Conservation (phyloP, 2,329 filamentous ascomycete genomes). For the Truncatella angustata region DNA sequence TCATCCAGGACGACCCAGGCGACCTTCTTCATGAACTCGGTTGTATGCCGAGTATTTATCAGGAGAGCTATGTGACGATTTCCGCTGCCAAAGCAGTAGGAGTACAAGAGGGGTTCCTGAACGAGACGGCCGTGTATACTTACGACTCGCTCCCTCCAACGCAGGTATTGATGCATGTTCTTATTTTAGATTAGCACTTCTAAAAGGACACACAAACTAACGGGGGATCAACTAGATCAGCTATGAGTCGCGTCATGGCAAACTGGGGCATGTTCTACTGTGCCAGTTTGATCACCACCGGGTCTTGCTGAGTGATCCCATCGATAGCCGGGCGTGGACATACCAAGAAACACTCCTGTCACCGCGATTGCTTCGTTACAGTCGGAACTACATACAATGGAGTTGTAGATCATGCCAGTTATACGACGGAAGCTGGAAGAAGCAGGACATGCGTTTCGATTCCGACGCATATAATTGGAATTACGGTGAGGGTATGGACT, state of each 20-base stretch:
- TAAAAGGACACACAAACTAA: background rate
- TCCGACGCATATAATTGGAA: background rate
- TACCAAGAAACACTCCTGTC: background rate
- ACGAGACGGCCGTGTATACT: background rate
- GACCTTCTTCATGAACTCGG: conserved; percentile 1
- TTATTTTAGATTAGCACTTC: background rate
- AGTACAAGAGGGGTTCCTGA: background rate
- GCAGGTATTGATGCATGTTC: background rate
- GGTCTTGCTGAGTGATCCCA: background rate
- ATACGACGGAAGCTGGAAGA: background rate
- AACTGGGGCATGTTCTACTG: background rate
- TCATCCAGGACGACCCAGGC: conserved; percentile 11
- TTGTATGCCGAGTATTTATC: background rate
- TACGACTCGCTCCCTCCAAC: background rate
- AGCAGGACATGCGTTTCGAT: background rate
- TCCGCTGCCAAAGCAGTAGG: background rate
- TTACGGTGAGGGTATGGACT: background rate
- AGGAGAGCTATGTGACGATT: background rate
- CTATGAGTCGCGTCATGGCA: background rate
- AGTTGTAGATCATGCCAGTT: background rate
- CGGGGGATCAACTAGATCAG: background rate
- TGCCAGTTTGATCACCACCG: background rate
- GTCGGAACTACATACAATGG: background rate
- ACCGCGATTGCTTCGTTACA: background rate
- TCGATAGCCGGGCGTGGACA: background rate